Evolutionary conservation across 1,139 yeast genomes (phyloP), one percentile per base, ranked within the genome.

Genomic region (Yamadazyma triangularis): DNA sequence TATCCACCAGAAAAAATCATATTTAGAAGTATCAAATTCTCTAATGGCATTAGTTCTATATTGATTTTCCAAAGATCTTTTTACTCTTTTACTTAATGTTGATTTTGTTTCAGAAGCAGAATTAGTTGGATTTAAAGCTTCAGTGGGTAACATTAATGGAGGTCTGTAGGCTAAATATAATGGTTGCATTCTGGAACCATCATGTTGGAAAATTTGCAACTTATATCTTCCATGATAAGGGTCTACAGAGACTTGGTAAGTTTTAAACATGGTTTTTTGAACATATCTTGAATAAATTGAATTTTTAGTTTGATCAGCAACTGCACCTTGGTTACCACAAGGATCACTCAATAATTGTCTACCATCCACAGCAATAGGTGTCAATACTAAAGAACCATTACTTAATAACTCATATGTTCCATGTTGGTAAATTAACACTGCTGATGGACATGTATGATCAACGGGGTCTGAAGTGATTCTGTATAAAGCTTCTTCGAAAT

Each of bases 71-170:
- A 88, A 68, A 11, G 86, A 68, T 54, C 95, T 72, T 53, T 75
- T 79, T 32, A 85, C 72, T 40, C 67, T 59, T 29, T 54, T 59
- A 46, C 73, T 63, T 40, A 73, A 53, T 13, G 68, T 63, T 11
- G 64, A 44, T 29, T 53, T 55, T 19, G 69, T 58, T 28, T 60
- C 62, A 14, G 64, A 60, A 2, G 64, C 63, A 7, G 50, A 51
- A 28, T 68, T 67, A 3, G 96, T 86, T 18, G 97, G 97, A 56
- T 88, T 89, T 69, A 91, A 66, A 1, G 96, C 89, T 34, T 59
- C 61, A 1, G 98, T 91, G 14, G 98, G 98, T 41, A 91, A 74
- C 98, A 91, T 91, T 73, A 83, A 70, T 13, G 98, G 95, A 7
- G 98, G 98, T 50, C 73, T 75, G 64, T 89, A 91, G 3, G 93